Evolutionary conservation across 1,139 yeast genomes (phyloP).

Genomic region (Lodderomyces metapsilosis): DNA sequence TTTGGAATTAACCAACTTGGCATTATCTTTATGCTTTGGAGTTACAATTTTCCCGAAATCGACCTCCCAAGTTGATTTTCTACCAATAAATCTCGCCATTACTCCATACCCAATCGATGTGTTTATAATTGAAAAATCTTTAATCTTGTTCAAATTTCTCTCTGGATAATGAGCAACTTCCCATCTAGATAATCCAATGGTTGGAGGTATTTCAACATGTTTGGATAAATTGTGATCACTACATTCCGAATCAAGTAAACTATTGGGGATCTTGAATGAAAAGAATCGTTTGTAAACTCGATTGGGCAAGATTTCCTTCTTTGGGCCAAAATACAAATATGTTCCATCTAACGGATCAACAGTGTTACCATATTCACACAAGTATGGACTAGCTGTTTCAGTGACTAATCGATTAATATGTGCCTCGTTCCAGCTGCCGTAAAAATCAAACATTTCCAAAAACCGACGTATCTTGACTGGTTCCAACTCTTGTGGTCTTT

Average conservation of each 20-base stretch:
- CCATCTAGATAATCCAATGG: slow-evolving; percentile 30
- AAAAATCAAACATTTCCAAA: slow-evolving; percentile 46
- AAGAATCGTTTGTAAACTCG: slow-evolving; percentile 38
- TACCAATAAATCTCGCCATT: slow-evolving; percentile 41
- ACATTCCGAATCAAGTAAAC: slow-evolving; percentile 40
- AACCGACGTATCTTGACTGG: slow-evolving; percentile 18
- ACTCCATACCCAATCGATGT: slow-evolving; percentile 37
- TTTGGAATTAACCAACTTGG: slow-evolving; percentile 31
- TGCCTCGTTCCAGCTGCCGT: slow-evolving; percentile 37
- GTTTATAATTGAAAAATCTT: slow-evolving; percentile 26
- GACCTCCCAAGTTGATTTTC: slow-evolving; percentile 22
- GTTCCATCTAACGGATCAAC: slow-evolving; percentile 32
- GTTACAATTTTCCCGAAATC: slow-evolving; percentile 16
- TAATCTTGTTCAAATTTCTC: slow-evolving; percentile 14
- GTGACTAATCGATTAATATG: slow-evolving; percentile 32
- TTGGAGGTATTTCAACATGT: slow-evolving; percentile 41
- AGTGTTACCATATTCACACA: slow-evolving; percentile 15
- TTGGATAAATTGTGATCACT: slow-evolving; percentile 30
- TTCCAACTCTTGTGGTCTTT: slow-evolving; percentile 11
- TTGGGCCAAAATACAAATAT: slow-evolving; percentile 23
- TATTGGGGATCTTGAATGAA: slow-evolving; percentile 41
- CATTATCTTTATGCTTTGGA: slow-evolving; percentile 14
- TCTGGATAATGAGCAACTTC: slow-evolving; percentile 16
- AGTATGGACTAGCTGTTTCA: slow-evolving; percentile 16
- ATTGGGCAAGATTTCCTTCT: slow-evolving; percentile 27